phyloP scores from a whole-genome alignment of 371 early-diverging fungal genomes.

The Mucor saturninus region DNA sequence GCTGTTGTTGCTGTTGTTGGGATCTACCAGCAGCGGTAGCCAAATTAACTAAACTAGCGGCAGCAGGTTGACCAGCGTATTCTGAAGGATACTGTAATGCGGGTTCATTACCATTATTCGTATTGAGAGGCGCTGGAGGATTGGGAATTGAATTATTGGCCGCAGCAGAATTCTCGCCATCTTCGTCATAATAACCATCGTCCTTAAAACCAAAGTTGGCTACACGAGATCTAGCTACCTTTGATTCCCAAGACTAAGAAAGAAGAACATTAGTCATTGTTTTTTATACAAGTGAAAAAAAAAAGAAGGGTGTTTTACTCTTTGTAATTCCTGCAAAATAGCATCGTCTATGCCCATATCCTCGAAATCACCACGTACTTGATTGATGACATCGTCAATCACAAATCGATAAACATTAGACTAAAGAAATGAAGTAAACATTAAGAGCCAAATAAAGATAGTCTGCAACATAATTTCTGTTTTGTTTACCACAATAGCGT shows the following conservation, averaged over 20 bases:
- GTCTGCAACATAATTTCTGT: background rate
- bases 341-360: slow-evolving; percentile 90
- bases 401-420: slow-evolving; percentile 85
- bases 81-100: slow-evolving; percentile 12
- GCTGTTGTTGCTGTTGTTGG: slow-evolving; percentile 5
- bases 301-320: slow-evolving; percentile 51
- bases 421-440: slow-evolving; percentile 28
- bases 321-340: slow-evolving; percentile 85
- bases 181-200: slow-evolving; percentile 50
- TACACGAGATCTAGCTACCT: slow-evolving; percentile 77
- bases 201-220: slow-evolving; percentile 72
- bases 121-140: background rate
- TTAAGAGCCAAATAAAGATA: background rate
- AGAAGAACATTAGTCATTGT: background rate
- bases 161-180: slow-evolving; percentile 4
- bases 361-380: slow-evolving; percentile 88
- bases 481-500: slow-evolving; percentile 49
- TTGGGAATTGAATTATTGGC: background rate
- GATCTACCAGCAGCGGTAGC: slow-evolving; percentile 13
- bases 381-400: slow-evolving; percentile 93
- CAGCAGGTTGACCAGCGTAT: slow-evolving; percentile 14
- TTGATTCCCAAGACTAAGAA: slow-evolving; percentile 82
- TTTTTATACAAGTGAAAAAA: background rate
- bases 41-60: slow-evolving; percentile 29
- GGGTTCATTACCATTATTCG: background rate